Percentiles rank a stretch among this genome's conserved stretches.
Conservation (phyloP, 768 basidiomycete species). For the Boletus subparvulus region DNA sequence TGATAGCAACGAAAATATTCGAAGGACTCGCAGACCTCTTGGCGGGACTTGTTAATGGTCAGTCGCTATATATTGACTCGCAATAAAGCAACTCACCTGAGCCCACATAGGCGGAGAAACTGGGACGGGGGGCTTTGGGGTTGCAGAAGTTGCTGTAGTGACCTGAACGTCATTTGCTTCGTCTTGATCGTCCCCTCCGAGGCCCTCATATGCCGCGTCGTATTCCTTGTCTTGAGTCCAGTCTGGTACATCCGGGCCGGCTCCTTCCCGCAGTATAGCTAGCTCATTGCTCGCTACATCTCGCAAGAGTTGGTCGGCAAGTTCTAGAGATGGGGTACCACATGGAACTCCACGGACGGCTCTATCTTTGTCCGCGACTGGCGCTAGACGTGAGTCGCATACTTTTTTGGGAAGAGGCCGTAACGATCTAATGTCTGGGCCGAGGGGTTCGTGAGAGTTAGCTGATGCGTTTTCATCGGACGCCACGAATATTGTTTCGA, state of each 20-base stretch:
- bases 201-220: slow-evolving; percentile 14
- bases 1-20: slow-evolving; percentile 71
- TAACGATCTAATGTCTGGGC: slow-evolving; percentile 14
- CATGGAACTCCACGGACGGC: background rate
- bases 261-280: slow-evolving; percentile 4
- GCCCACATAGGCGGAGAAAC: slow-evolving; percentile 45
- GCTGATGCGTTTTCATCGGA: background rate
- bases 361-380: background rate
- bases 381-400: background rate
- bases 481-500: slow-evolving; percentile 9
- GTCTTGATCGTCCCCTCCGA: slow-evolving; percentile 5
- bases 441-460: slow-evolving; percentile 10
- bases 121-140: slow-evolving; percentile 23
- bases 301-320: slow-evolving; percentile 18
- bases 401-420: slow-evolving; percentile 27
- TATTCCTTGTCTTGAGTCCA: slow-evolving; percentile 28
- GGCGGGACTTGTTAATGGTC: slow-evolving; percentile 56
- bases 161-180: slow-evolving; percentile 15
- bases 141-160: slow-evolving; percentile 1
- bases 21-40: slow-evolving; percentile 81
- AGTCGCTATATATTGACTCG: background rate
- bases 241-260: slow-evolving; percentile 10
- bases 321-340: slow-evolving; percentile 8
- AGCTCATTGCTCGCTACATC: slow-evolving; percentile 20
- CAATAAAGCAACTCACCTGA: slow-evolving; percentile 31